Evolutionary conservation across 164 flowering plant genomes (phyloP).

Genomic region (Platanus orientalis): DNA sequence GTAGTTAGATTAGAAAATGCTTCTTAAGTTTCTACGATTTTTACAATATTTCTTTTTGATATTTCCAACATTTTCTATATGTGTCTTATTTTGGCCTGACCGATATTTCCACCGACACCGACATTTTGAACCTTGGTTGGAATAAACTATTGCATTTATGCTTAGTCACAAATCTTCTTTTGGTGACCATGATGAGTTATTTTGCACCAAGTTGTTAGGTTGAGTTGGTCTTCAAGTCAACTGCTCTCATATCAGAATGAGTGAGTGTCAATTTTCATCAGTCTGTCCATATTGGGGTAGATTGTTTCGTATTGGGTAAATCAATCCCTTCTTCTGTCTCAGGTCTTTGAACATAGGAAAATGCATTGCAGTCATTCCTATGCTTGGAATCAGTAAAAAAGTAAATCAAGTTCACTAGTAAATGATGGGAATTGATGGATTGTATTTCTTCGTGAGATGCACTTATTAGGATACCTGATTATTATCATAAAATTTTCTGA

Average conservation of each 20-base stretch:
- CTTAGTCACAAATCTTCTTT: too few relatives aligned
- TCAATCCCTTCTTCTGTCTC: background rate
- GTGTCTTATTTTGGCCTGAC: too few relatives aligned
- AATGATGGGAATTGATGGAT: background rate
- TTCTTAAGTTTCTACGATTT: too few relatives aligned
- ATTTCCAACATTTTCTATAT: too few relatives aligned
- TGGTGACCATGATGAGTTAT: background rate
- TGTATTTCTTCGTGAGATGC: background rate
- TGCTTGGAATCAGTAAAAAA: background rate
- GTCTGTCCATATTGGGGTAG: too few relatives aligned
- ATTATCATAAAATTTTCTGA: too few relatives aligned
- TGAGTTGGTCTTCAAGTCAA: background rate
- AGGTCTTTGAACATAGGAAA: background rate
- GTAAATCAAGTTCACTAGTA: background rate
- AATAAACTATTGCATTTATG: too few relatives aligned
- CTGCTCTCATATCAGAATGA: background rate
- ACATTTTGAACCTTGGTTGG: too few relatives aligned
- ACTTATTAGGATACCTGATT: background rate
- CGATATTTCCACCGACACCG: too few relatives aligned
- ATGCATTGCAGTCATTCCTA: background rate
- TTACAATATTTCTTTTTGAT: too few relatives aligned
- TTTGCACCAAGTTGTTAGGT: background rate
- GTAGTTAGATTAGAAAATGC: too few relatives aligned
- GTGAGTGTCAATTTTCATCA: background rate
- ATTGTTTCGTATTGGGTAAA: background rate